phyloP scores from a whole-genome alignment of 345 rosid species.

The Acer negundo region DNA sequence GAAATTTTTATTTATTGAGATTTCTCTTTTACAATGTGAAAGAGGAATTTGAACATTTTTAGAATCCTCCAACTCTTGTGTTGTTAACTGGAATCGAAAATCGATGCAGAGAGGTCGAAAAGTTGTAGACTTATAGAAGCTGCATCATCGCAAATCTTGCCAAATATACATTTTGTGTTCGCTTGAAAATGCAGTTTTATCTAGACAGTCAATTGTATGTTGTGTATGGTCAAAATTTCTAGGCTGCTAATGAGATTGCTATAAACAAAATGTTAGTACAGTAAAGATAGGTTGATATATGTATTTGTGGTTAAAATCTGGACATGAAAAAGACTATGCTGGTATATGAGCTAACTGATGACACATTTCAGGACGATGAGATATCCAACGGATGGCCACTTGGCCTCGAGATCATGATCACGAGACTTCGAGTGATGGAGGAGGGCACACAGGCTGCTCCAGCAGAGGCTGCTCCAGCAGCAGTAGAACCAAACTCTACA shows the following conservation, averaged over 20 bases:
- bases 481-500: slow-evolving; percentile 24
- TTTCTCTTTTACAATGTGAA: too few species aligned
- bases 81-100: too few species aligned
- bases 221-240: neutral
- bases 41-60: too few species aligned
- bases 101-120: neutral
- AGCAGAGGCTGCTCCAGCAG: slow-evolving; percentile 26
- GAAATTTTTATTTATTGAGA: too few species aligned
- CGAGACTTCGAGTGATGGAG: slow-evolving; percentile 32
- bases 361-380: slow-evolving; percentile 37
- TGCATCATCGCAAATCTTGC: too few species aligned
- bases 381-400: slow-evolving; percentile 60
- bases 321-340: too few species aligned
- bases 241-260: neutral
- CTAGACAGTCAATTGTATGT: neutral
- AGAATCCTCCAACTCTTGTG: too few species aligned
- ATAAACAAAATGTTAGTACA: too few species aligned
- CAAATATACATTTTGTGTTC: too few species aligned
- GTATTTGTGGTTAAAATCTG: too few species aligned
- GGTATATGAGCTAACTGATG: neutral
- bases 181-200: neutral
- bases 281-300: too few species aligned
- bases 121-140: too few species aligned
- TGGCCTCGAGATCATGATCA: slow-evolving; percentile 47
- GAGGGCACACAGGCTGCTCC: slow-evolving; percentile 32